Percentiles rank a stretch among this genome's conserved stretches.
These are phyloP conservation scores for Fennellomyces sp. DNA, from an alignment of 371 early-diverging fungal genomes.

Conservation along the genomic window DNA sequence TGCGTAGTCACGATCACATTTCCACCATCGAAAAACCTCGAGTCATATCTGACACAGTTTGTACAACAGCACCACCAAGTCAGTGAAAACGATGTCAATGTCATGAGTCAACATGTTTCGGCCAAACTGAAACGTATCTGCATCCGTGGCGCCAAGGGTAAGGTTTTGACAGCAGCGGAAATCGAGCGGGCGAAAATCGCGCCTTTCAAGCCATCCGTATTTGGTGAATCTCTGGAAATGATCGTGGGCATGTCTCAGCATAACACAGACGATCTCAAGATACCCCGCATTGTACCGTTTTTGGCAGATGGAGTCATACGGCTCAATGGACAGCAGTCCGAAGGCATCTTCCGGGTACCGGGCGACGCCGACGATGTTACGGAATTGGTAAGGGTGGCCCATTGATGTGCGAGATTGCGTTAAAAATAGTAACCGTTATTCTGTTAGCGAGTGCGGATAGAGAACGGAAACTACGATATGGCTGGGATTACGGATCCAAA, in stretches of 20 bases:
- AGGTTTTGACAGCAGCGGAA: slow-evolving; percentile 74
- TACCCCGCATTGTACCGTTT: slow-evolving; percentile 88
- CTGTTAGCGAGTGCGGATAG: slow-evolving; percentile 71
- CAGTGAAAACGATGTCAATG: slow-evolving; percentile 51
- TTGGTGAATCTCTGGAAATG: slow-evolving; percentile 87
- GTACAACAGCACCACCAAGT: slow-evolving; percentile 64
- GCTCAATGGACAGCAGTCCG: slow-evolving; percentile 79
- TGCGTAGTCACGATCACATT: slow-evolving; percentile 83
- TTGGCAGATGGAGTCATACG: slow-evolving; percentile 75
- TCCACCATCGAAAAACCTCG: slow-evolving; percentile 90
- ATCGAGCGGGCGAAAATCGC: slow-evolving; percentile 83
- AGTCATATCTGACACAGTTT: slow-evolving; percentile 82
- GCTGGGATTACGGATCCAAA: slow-evolving; percentile 83
- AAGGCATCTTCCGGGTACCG: slow-evolving; percentile 98
- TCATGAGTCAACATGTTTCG: slow-evolving; percentile 65
- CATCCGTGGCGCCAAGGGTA: slow-evolving; percentile 80
- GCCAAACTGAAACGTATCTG: slow-evolving; percentile 74
- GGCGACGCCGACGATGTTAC: slow-evolving; percentile 92
- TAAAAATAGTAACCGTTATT: background rate
- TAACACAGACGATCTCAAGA: slow-evolving; percentile 38
- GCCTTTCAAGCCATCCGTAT: slow-evolving; percentile 87
- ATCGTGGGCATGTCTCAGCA: slow-evolving; percentile 73
- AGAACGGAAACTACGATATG: slow-evolving; percentile 78
- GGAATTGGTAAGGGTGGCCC: slow-evolving; percentile 57
- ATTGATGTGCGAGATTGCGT: too few species aligned